A percentile compares a stretch with the other conserved stretches of the same genome.
Evolutionary conservation across 2,329 filamentous ascomycete genomes (phyloP).

Genomic region (Pezicula neosporulosa): DNA sequence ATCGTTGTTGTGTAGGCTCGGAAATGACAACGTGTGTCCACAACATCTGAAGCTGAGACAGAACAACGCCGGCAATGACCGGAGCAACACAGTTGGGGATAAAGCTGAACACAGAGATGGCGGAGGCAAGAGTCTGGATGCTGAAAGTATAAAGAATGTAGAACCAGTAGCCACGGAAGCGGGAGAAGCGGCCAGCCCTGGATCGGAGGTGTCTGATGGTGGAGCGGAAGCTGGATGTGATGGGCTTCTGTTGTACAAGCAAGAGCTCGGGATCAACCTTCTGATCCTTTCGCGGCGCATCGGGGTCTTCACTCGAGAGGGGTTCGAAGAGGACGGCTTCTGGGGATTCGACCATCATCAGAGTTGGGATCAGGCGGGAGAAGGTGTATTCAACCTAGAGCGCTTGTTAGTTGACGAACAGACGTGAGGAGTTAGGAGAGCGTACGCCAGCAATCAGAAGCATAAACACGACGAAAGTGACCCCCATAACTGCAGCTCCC

Average conservation of each 20-base stretch:
- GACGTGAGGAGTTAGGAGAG: constrained; percentile 10
- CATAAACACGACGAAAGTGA: background rate
- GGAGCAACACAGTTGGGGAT: constrained; percentile 42
- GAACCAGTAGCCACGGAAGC: constrained; percentile 65
- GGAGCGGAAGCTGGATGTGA: constrained; percentile 57
- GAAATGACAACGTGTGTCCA: constrained; percentile 90
- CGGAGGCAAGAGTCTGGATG: constrained; percentile 18
- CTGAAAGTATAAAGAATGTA: constrained; percentile 44
- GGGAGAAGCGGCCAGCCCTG: constrained; percentile 59
- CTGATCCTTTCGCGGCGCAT: constrained; percentile 26
- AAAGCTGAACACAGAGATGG: constrained; percentile 40
- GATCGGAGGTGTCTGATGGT: constrained; percentile 59
- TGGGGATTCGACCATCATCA: constrained; percentile 60
- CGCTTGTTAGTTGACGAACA: constrained; percentile 9
- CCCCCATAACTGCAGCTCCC: no score
- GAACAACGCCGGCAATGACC: constrained; percentile 54
- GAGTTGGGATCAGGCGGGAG: constrained; percentile 54
- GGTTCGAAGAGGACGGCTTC: constrained; percentile 48
- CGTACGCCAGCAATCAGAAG: constrained; percentile 8
- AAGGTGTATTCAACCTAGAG: constrained; percentile 52
- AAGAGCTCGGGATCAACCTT: constrained; percentile 35
- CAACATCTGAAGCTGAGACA: constrained; percentile 67
- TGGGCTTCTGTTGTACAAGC: constrained; percentile 48
- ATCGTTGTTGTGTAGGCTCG: constrained; percentile 56
- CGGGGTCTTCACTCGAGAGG: constrained; percentile 27